Evolutionary conservation across 352 stramenopile species (phyloP).

Genomic region (Phytophthora gonapodyides): DNA sequence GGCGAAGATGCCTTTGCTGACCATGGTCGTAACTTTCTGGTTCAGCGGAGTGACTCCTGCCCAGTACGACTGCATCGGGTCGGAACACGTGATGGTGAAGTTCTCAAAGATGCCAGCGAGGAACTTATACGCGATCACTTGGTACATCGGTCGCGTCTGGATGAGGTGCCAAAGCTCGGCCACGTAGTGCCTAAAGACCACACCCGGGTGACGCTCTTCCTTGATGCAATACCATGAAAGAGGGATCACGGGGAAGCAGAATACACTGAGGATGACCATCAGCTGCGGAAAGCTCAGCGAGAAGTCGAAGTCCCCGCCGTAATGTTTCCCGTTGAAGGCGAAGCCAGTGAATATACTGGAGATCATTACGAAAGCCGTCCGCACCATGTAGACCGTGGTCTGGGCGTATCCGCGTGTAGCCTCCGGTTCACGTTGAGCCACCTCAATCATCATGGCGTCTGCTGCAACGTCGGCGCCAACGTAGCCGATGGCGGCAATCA

Average conservation of each 20-base stretch:
- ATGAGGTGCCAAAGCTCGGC: conserved; percentile 42
- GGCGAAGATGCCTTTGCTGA: conserved; percentile 39
- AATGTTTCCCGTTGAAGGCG: conserved; percentile 53
- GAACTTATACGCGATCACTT: conserved; percentile 52
- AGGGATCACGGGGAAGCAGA: conserved; percentile 44
- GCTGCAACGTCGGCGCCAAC: conserved; percentile 45
- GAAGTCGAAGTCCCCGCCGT: conserved; percentile 59
- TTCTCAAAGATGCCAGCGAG: conserved; percentile 43
- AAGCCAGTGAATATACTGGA: conserved; percentile 45
- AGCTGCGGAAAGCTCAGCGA: conserved; percentile 47
- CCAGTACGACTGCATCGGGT: conserved; percentile 42
- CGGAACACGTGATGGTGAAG: conserved; percentile 36
- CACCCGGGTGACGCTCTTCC: conserved; percentile 40
- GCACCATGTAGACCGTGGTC: conserved; percentile 44
- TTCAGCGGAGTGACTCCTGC: conserved; percentile 39
- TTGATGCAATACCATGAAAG: conserved; percentile 54
- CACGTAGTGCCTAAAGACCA: conserved; percentile 45
- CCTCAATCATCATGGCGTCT: conserved; percentile 53
- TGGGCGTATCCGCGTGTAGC: conserved; percentile 37
- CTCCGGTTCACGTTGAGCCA: conserved; percentile 42
- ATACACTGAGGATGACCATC: conserved; percentile 46
- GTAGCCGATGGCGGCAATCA: conserved; percentile 51
- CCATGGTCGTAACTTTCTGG: conserved; percentile 37
- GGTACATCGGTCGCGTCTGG: conserved; percentile 46
- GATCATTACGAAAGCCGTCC: conserved; percentile 49